These are phyloP conservation scores for Penstemon davidsonii DNA, from an alignment of 257 asterid species.

Conservation along the genomic window DNA sequence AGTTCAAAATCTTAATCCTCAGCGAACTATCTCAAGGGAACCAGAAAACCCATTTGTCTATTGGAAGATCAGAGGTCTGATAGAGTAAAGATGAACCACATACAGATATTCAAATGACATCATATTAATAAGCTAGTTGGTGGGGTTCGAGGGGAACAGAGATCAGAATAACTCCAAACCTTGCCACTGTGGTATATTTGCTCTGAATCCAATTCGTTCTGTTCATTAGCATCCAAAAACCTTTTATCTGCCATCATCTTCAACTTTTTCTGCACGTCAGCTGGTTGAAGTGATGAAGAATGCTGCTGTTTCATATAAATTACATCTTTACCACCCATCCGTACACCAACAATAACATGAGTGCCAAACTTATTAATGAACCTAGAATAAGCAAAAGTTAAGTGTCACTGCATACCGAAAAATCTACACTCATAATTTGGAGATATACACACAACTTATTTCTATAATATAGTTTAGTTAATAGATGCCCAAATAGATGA, in stretches of 20 bases:
- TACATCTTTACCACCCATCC: conserved; percentile 99
- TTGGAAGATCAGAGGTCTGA: neutral
- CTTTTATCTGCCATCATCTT: conserved; percentile 86
- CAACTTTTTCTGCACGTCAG: conserved; percentile 81
- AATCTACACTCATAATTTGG: no score
- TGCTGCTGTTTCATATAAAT: conserved; percentile 89
- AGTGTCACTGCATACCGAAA: neutral
- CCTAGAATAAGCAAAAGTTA: conserved; percentile 43
- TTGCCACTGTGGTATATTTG: conserved; percentile 47
- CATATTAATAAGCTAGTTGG: neutral
- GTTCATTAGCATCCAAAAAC: conserved; percentile 65
- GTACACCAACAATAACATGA: conserved; percentile 87
- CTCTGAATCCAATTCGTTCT: conserved; percentile 43
- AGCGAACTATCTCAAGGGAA: neutral
- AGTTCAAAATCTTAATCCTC: neutral
- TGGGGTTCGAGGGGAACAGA: conserved; percentile 7
- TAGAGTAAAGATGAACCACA: neutral
- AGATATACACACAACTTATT: neutral
- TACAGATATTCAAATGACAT: neutral
- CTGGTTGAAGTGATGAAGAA: conserved; percentile 79
- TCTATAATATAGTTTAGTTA: neutral
- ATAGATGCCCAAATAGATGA: no score
- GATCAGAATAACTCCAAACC: conserved; percentile 47
- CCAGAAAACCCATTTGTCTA: neutral
- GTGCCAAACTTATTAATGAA: conserved; percentile 92